A percentile compares a stretch with the other conserved stretches of the same genome.
phyloP scores from a whole-genome alignment of 208 protist species.

The Herpetomonas muscarum region DNA sequence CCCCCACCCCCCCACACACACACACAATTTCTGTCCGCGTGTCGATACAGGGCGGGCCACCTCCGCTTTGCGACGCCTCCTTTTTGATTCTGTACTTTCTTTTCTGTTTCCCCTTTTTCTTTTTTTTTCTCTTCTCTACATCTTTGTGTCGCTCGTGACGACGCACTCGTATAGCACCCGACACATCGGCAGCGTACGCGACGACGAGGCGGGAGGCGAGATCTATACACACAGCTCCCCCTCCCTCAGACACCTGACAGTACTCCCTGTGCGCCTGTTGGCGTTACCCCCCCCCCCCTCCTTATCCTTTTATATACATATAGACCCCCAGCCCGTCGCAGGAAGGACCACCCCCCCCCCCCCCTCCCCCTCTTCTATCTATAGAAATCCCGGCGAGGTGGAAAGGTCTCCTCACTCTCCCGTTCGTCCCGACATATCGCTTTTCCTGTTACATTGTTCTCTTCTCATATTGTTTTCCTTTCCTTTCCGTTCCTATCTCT shows the following conservation, averaged over 20 bases:
- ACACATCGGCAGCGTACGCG: too few relatives aligned
- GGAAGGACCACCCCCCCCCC: too few relatives aligned
- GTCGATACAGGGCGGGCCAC: too few relatives aligned
- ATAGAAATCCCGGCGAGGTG: not conserved
- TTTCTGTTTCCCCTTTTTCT: conserved; percentile 1
- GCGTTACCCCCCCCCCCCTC: not conserved
- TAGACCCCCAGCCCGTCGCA: not conserved
- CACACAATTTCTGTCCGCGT: too few relatives aligned
- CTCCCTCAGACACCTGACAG: not conserved
- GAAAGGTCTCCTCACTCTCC: not conserved
- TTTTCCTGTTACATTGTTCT: conserved; percentile 8
- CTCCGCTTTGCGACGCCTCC: not conserved
- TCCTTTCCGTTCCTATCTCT: not conserved
- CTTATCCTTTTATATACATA: not conserved
- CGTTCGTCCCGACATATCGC: not conserved
- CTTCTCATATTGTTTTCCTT: conserved; percentile 8
- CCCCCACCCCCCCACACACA: not conserved
- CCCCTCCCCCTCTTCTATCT: not conserved
- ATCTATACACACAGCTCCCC: not conserved
- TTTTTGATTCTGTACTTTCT: conserved; percentile 5
- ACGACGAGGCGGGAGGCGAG: not conserved
- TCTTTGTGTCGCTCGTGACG: too few relatives aligned
- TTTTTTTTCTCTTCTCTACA: conserved; percentile 6
- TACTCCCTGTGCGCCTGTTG: not conserved
- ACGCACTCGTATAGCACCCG: too few relatives aligned